Conservation (phyloP, 2,329 filamentous ascomycete genomes). For the Westerdykella sp. region DNA sequence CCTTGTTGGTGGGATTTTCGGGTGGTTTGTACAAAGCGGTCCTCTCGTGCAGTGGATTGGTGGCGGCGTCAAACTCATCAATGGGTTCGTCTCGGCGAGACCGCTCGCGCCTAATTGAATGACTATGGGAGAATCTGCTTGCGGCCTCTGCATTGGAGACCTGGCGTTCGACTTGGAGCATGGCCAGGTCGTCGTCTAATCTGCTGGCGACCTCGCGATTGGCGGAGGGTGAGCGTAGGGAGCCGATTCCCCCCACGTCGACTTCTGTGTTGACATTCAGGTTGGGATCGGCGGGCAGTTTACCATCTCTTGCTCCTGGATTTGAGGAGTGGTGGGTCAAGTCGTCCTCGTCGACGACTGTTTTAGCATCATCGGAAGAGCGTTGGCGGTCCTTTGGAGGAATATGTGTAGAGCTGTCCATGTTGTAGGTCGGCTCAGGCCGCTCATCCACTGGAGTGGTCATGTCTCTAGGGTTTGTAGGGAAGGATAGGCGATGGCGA, state of each 20-base stretch:
- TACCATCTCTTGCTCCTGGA: background rate
- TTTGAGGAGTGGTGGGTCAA: conserved; percentile 21
- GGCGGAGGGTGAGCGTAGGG: conserved; percentile 47
- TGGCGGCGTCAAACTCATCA: conserved; percentile 62
- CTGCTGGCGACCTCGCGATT: conserved; percentile 55
- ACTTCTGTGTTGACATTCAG: conserved; percentile 45
- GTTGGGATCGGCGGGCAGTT: conserved; percentile 13
- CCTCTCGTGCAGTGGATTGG: conserved; percentile 63
- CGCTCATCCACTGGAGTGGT: conserved; percentile 31
- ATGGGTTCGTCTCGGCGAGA: conserved; percentile 52
- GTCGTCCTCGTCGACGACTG: conserved; percentile 33
- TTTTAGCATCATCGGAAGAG: conserved; percentile 36
- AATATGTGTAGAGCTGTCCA: conserved; percentile 19
- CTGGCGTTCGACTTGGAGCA: conserved; percentile 60
- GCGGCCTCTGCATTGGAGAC: conserved; percentile 43
- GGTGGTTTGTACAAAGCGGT: conserved; percentile 59
- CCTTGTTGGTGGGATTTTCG: conserved; percentile 54
- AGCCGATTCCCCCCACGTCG: conserved; percentile 14
- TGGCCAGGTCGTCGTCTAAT: conserved; percentile 59
- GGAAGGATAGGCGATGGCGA: too few relatives aligned
- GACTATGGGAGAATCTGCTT: conserved; percentile 31
- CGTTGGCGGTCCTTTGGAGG: conserved; percentile 16
- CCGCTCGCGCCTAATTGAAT: conserved; percentile 47
- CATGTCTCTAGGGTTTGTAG: conserved; percentile 14
- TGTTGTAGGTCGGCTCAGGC: conserved; percentile 33